A percentile compares a stretch with the other conserved stretches of the same genome.
These are phyloP conservation scores for Ogataea methylovora DNA, from an alignment of 805 yeast species.

Conservation along the genomic window DNA sequence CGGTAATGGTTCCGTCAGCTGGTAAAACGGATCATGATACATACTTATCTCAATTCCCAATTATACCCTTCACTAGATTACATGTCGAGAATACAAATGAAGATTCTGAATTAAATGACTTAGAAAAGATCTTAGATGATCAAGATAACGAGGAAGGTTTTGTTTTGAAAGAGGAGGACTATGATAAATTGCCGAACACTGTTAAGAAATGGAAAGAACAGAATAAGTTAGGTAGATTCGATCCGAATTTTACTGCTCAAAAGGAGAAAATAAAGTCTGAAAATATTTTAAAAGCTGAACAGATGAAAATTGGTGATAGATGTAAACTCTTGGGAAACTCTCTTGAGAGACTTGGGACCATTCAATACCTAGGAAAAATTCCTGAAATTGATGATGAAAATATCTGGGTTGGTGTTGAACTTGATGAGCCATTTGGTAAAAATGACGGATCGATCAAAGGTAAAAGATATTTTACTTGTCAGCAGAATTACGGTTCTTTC, in stretches of 20 bases:
- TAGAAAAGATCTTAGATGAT: slow-evolving; percentile 20
- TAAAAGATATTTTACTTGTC: slow-evolving; percentile 47
- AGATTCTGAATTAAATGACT: slow-evolving; percentile 34
- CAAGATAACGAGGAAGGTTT: slow-evolving; percentile 27
- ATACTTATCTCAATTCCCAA: slow-evolving; percentile 17
- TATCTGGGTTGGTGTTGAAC: slow-evolving; percentile 78
- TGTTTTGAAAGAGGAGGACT: slow-evolving; percentile 51
- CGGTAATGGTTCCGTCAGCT: slow-evolving; percentile 12
- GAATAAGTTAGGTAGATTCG: slow-evolving; percentile 65
- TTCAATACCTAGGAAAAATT: slow-evolving; percentile 64
- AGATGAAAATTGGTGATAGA: slow-evolving; percentile 41
- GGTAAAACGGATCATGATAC: slow-evolving; percentile 6
- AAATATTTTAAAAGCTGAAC: slow-evolving; percentile 24
- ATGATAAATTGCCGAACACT: slow-evolving; percentile 50
- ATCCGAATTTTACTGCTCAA: slow-evolving; percentile 37
- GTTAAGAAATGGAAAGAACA: slow-evolving; percentile 73
- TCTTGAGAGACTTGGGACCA: slow-evolving; percentile 57
- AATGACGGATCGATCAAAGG: slow-evolving; percentile 75
- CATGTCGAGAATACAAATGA: slow-evolving; percentile 53
- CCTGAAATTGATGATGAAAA: slow-evolving; percentile 40
- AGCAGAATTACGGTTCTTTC: slow-evolving; percentile 63
- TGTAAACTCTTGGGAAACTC: slow-evolving; percentile 32
- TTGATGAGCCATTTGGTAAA: slow-evolving; percentile 82
- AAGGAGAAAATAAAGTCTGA: slow-evolving; percentile 14
- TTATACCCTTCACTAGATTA: slow-evolving; percentile 38